These are phyloP conservation scores for Floccularia luteovirens DNA, from an alignment of 768 basidiomycete species.

Conservation along the genomic window DNA sequence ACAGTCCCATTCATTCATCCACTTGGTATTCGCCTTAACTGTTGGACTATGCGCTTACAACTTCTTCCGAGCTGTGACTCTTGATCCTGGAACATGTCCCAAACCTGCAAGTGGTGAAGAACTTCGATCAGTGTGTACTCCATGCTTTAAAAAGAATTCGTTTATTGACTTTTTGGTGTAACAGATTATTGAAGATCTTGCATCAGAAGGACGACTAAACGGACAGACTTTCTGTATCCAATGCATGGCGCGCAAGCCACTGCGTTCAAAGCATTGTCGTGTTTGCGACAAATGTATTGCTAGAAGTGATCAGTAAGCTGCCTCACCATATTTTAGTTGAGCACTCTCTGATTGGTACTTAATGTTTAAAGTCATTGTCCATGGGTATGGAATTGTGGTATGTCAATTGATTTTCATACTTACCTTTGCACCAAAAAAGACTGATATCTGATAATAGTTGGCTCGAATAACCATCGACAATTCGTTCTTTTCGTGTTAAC, in stretches of 20 bases:
- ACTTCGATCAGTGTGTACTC: conserved; percentile 65
- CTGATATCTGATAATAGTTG: conserved; percentile 44
- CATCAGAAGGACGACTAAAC: conserved; percentile 81
- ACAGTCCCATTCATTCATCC: conserved; percentile 65
- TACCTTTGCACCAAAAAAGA: background rate
- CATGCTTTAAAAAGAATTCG: background rate
- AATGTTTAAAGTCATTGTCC: conserved; percentile 74
- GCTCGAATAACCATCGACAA: conserved; percentile 90
- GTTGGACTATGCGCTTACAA: conserved; percentile 76
- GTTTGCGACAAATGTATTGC: conserved; percentile 86
- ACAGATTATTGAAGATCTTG: conserved; percentile 84
- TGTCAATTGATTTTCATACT: conserved; percentile 17
- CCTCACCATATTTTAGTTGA: conserved; percentile 1
- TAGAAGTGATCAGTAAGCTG: conserved; percentile 84
- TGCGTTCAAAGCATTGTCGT: conserved; percentile 94
- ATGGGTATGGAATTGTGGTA: conserved; percentile 99
- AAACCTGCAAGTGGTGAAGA: conserved; percentile 77
- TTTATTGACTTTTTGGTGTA: background rate
- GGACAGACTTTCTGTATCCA: conserved; percentile 95
- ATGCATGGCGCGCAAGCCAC: conserved; percentile 90
- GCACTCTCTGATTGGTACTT: background rate
- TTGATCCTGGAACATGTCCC: conserved; percentile 88
- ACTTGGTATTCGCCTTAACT: conserved; percentile 67
- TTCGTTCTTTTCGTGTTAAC: conserved; percentile 89
- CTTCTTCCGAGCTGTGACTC: conserved; percentile 83